These are phyloP conservation scores for Parietichytrium sp. DNA, from an alignment of 108 stramenopile species.

Conservation along the genomic window DNA sequence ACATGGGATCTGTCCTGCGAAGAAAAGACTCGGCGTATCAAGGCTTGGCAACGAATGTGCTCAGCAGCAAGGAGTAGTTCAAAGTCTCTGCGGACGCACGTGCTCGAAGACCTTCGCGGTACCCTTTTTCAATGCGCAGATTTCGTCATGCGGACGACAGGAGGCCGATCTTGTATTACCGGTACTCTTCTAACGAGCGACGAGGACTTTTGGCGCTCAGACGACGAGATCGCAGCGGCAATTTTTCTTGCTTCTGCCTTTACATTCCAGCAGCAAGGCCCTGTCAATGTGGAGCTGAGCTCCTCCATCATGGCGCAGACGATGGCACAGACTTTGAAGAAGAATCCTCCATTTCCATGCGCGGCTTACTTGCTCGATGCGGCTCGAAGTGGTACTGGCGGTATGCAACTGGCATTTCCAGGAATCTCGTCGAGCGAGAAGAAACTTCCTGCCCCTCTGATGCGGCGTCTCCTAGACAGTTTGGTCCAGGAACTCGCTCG, in stretches of 20 bases:
- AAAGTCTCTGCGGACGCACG: slow-evolving; percentile 8
- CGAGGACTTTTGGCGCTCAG: not conserved
- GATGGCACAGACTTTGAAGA: not conserved
- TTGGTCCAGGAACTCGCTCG: not conserved
- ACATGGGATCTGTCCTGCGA: not conserved
- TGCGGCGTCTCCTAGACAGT: slow-evolving; percentile 13
- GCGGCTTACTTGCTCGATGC: not conserved
- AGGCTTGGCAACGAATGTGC: slow-evolving; percentile 20
- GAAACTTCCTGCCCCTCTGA: not conserved
- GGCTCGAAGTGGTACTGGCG: not conserved
- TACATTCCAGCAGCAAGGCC: not conserved
- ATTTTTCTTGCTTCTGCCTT: not conserved
- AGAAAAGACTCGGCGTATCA: not conserved
- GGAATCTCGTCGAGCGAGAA: not conserved
- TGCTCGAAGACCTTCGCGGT: slow-evolving; percentile 15
- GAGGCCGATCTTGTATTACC: not conserved
- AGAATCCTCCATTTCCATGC: not conserved
- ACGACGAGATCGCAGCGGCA: not conserved
- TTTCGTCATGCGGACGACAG: not conserved
- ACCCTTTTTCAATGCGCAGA: slow-evolving; percentile 24
- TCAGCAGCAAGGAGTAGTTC: not conserved
- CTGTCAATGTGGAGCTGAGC: slow-evolving; percentile 10
- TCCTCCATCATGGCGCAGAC: slow-evolving; percentile 35
- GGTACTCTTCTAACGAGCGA: not conserved
- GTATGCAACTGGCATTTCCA: slow-evolving; percentile 1